Percentiles rank a stretch among this genome's conserved stretches.
These are phyloP conservation scores for Gastrolobium bilobum DNA, from an alignment of 306 rosid genomes.

Conservation along the genomic window DNA sequence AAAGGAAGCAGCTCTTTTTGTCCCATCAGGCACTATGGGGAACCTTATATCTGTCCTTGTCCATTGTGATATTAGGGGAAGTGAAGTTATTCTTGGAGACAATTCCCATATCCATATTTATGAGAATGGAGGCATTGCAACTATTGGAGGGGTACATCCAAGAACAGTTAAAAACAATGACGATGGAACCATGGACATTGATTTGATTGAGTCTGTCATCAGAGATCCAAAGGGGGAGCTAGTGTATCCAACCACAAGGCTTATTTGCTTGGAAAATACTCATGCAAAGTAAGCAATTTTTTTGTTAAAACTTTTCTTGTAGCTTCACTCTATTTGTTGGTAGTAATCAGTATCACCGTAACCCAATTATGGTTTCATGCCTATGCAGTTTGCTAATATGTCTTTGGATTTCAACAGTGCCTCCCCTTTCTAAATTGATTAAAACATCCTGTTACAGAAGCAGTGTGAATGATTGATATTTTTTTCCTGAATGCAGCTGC, in stretches of 20 bases:
- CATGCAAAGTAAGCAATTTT: slow-evolving; percentile 81
- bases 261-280: slow-evolving; percentile 94
- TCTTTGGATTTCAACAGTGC: slow-evolving; percentile 11
- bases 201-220: slow-evolving; percentile 75
- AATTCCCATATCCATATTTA: slow-evolving; percentile 86
- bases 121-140: slow-evolving; percentile 94
- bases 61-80: slow-evolving; percentile 88
- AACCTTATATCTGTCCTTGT: slow-evolving; percentile 92
- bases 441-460: background rate
- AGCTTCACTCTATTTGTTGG: background rate
- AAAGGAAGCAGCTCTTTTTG: slow-evolving; percentile 87
- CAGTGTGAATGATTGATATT: slow-evolving; percentile 18
- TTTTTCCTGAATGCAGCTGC: slow-evolving; percentile 62
- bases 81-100: slow-evolving; percentile 91
- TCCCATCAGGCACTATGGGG: slow-evolving; percentile 96
- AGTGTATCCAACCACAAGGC: slow-evolving; percentile 84
- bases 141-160: slow-evolving; percentile 91
- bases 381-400: background rate
- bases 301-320: background rate
- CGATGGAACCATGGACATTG: slow-evolving; percentile 92
- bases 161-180: slow-evolving; percentile 74
- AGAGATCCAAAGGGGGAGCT: slow-evolving; percentile 75
- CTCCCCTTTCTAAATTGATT: background rate
- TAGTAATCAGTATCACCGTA: background rate
- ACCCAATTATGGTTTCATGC: background rate